Base-by-base conservation (phyloP, 1,284 basidiomycete genomes). In the Fomes fomentarius region DNA sequence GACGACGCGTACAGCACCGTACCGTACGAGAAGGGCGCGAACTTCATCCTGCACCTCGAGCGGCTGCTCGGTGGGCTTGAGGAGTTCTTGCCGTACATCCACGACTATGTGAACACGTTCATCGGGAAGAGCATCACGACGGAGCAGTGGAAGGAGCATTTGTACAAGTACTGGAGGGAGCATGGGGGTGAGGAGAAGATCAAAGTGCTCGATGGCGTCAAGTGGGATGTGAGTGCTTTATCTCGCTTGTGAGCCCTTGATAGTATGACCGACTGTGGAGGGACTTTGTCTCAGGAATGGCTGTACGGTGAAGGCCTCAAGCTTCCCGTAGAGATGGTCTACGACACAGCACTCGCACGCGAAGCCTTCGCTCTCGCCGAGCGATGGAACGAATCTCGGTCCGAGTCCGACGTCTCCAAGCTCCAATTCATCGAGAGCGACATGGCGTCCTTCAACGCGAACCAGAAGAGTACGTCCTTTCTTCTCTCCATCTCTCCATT, bases 101-200 rank as follows among this genome's bases (percentile, higher is more conserved):
- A 80, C 61, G 83, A 91, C 67, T 95, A 94, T 70, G 91, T 96
- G 57, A 78, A 82, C 49, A 86, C 84, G 0, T 94, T 88, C 71
- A 83, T 82, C 58, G 90, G 94, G 14, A 84, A 88, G 68, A 91
- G 92, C 58, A 93, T 98, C 69, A 91, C 89, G 14, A 97, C 94
- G 0, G 77, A 85, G 34, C 83, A 96, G 64, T 98, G 95, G 94
- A 89, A 91, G 65, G 75, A 78, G 4, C 93, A 98, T 68, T 76
- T 99, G 19, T 93, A 89, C 64, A 74, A 69, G n/a, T 96, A 89
- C 70, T 98, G 85, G 73, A 74, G 75, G 60, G 75, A 78, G 60
- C 73, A 89, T 65, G 81, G 81, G 22, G 81, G 79, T 10, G 69
- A 76, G 9, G 82, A 87, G 61, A 87, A 91, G 66, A 73, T 89